Percentiles rank a stretch among this genome's conserved stretches.
phyloP scores from a whole-genome alignment of 257 asterid genomes.

The Primulina huaijiensis region DNA sequence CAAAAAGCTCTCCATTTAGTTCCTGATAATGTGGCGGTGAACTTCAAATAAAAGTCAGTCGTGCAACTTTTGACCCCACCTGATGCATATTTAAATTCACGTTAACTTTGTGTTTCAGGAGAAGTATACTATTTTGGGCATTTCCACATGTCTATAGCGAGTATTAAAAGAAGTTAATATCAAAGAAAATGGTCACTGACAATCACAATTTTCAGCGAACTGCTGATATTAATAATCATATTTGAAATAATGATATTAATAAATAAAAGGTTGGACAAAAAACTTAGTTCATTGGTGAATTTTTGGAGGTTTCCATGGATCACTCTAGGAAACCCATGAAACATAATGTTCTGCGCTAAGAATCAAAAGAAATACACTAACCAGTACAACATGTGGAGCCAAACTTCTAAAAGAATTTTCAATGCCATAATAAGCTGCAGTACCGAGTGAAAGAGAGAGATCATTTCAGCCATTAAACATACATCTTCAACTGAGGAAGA shows the following conservation, averaged over 20 bases:
- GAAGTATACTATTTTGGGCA: neutral
- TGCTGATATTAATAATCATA: neutral
- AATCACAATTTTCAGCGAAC: slow-evolving; percentile 8
- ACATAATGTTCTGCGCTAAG: neutral
- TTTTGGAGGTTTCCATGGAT: slow-evolving; percentile 22
- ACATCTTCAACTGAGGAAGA: slow-evolving; percentile 24
- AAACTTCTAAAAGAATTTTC: slow-evolving; percentile 68
- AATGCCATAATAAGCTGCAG: slow-evolving; percentile 84
- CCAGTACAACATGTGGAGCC: slow-evolving; percentile 86
- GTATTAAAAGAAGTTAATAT: slow-evolving; percentile 7
- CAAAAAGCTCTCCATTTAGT: slow-evolving; percentile 3
- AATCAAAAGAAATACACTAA: slow-evolving; percentile 29
- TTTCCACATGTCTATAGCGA: slow-evolving; percentile 1
- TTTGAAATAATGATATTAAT: neutral
- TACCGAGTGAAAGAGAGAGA: slow-evolving; percentile 22
- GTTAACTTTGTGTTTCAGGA: slow-evolving; percentile 4
- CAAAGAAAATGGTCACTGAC: neutral
- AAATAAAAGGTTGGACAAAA: slow-evolving; percentile 3
- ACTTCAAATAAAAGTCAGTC: neutral
- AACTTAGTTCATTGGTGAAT: slow-evolving; percentile 1
- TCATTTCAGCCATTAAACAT: slow-evolving; percentile 23
- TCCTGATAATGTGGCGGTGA: slow-evolving; percentile 14
- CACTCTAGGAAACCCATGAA: slow-evolving; percentile 1
- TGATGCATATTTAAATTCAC: neutral
- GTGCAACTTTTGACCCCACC: slow-evolving; percentile 12